Percentiles rank a stretch among this genome's conserved stretches.
phyloP scores from a whole-genome alignment of 176 grass and related monocot genomes.

The Microstegium vimineum region DNA sequence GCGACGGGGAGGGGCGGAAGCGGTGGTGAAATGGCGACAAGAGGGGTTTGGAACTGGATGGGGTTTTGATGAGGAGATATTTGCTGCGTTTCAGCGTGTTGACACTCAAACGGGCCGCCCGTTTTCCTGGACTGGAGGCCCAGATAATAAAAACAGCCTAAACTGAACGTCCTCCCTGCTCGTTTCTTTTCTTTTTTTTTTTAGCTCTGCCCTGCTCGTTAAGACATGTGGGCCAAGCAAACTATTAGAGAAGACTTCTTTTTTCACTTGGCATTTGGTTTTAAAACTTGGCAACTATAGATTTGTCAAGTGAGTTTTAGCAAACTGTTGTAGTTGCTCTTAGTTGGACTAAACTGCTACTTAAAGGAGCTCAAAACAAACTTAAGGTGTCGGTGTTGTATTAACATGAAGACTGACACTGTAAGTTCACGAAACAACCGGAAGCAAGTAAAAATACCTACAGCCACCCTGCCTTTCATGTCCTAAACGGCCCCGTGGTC shows the following conservation, averaged over 20 bases:
- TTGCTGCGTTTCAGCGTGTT: neutral
- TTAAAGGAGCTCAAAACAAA: too few species aligned
- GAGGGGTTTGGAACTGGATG: slow-evolving; percentile 33
- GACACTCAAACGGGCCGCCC: neutral
- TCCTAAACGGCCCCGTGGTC: slow-evolving; percentile 20
- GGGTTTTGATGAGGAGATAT: slow-evolving; percentile 43
- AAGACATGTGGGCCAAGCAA: too few species aligned
- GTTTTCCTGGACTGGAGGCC: neutral
- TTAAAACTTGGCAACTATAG: too few species aligned
- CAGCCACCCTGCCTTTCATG: neutral
- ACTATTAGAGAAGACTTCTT: too few species aligned
- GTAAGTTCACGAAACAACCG: neutral
- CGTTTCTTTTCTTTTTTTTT: too few species aligned
- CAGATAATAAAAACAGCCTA: neutral
- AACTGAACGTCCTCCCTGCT: neutral
- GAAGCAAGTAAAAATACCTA: neutral
- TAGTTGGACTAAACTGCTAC: too few species aligned
- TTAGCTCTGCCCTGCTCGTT: too few species aligned
- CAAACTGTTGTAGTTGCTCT: too few species aligned
- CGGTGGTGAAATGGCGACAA: neutral
- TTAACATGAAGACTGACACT: neutral
- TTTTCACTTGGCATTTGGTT: too few species aligned
- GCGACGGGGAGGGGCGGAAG: neutral
- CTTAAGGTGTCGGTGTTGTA: neutral
- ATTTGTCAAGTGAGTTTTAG: too few species aligned